Evolutionary conservation across 2,329 filamentous ascomycete genomes (phyloP).

Genomic region (Sporothrix luriei): DNA sequence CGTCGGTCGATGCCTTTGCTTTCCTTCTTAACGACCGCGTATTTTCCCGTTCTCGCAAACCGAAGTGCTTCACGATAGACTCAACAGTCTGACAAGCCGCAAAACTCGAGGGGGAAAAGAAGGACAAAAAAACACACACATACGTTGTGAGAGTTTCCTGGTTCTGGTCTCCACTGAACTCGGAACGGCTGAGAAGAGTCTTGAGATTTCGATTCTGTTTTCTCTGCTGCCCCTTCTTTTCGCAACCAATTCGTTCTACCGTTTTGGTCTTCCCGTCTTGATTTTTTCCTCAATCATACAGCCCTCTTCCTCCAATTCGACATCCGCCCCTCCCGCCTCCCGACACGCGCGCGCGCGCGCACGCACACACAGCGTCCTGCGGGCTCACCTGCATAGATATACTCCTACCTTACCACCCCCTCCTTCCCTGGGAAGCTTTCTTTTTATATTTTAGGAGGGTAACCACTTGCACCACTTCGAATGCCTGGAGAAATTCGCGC

Average conservation of each 20-base stretch:
- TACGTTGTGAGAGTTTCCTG: background rate
- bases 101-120: background rate
- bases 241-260: background rate
- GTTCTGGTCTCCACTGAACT: background rate
- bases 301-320: conserved; percentile 5
- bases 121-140: background rate
- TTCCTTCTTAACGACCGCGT: conserved; percentile 28
- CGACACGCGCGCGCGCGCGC: background rate
- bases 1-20: conserved; percentile 9
- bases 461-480: conserved; percentile 12
- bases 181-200: background rate
- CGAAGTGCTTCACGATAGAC: conserved; percentile 23
- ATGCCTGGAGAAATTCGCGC: conserved; percentile 37
- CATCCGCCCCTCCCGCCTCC: conserved; percentile 8
- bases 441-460: conserved; percentile 11
- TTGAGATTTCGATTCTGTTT: background rate
- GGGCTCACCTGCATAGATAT: conserved; percentile 12
- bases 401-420: conserved; percentile 5
- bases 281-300: background rate
- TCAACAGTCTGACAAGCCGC: background rate
- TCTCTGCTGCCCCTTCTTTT: background rate
- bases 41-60: conserved; percentile 33
- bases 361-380: background rate
- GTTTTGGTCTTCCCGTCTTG: conserved; percentile 8
- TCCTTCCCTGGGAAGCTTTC: background rate